Conservation (phyloP, 352 stramenopile species). For the Phytophthora idaei region DNA sequence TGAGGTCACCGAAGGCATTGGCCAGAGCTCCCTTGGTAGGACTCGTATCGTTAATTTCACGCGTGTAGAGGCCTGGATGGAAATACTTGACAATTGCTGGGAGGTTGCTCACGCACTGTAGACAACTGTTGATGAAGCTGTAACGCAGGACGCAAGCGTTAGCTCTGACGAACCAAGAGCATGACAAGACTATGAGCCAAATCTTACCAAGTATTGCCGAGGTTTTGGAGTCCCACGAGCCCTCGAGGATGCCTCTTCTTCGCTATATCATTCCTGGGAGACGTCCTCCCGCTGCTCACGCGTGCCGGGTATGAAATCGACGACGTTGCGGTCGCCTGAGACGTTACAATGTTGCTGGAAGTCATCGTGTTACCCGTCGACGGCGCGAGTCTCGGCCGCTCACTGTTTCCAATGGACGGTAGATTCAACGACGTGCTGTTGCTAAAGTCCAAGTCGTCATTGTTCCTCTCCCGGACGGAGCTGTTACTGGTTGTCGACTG, state of each 20-base stretch:
- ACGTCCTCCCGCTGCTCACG: conserved; percentile 22
- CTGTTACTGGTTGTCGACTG: conserved; percentile 38
- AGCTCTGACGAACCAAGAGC: neutral
- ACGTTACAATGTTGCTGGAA: conserved; percentile 34
- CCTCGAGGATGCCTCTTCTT: conserved; percentile 46
- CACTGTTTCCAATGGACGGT: conserved; percentile 19
- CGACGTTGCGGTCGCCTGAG: conserved; percentile 14
- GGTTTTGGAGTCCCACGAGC: conserved; percentile 73
- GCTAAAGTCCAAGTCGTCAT: conserved; percentile 17
- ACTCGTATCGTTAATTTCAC: conserved; percentile 65
- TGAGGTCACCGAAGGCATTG: conserved; percentile 72
- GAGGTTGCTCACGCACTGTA: conserved; percentile 84
- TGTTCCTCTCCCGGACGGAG: conserved; percentile 20
- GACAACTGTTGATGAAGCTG: conserved; percentile 89
- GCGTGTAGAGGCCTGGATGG: conserved; percentile 41
- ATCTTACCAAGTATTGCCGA: conserved; percentile 79
- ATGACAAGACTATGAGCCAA: neutral
- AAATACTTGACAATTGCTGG: conserved; percentile 64
- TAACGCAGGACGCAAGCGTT: neutral
- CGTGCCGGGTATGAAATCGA: conserved; percentile 20
- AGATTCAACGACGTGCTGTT: conserved; percentile 29
- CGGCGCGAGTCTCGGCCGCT: conserved; percentile 27
- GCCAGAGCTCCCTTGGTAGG: conserved; percentile 66
- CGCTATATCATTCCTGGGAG: conserved; percentile 12
- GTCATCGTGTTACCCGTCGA: conserved; percentile 23